phyloP scores from a whole-genome alignment of 2,329 filamentous ascomycete genomes.

The Trichoderma breve region DNA sequence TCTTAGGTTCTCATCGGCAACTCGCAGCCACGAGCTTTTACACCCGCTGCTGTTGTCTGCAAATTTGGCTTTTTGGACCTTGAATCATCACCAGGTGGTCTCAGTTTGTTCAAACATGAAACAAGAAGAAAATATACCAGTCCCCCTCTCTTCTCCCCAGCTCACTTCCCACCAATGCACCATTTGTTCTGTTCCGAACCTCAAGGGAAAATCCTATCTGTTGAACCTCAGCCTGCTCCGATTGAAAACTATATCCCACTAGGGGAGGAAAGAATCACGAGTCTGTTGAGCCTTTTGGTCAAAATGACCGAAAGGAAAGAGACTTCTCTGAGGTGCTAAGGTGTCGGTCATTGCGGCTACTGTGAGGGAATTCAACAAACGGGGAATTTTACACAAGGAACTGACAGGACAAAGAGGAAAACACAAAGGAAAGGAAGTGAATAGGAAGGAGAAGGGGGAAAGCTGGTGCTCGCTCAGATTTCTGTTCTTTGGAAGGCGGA shows the following conservation, averaged over 20 bases:
- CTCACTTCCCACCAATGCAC: background rate
- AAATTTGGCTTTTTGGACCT: constrained; percentile 59
- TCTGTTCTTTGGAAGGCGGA: constrained; percentile 43
- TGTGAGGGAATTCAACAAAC: constrained; percentile 8
- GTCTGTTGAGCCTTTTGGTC: background rate
- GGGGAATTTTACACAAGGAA: background rate
- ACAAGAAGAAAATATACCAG: background rate
- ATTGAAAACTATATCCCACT: constrained; percentile 53
- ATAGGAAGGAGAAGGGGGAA: constrained; percentile 8
- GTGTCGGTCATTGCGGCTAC: constrained; percentile 40
- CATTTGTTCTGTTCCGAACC: background rate
- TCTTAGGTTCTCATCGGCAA: constrained; percentile 55
- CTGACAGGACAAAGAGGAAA: background rate
- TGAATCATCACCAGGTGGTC: constrained; percentile 50
- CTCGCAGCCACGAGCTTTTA: constrained; percentile 31
- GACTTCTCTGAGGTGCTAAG: constrained; percentile 23
- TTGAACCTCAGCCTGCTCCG: constrained; percentile 43
- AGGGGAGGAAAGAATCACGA: constrained; percentile 30
- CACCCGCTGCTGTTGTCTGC: constrained; percentile 44
- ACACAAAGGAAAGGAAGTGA: background rate
- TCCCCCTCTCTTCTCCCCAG: constrained; percentile 17
- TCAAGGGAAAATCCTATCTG: background rate
- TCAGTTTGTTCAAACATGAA: constrained; percentile 16
- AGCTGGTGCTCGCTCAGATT: constrained; percentile 43
- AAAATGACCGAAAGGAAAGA: background rate